Evolutionary conservation across 495 filamentous ascomycete genomes (phyloP).

Genomic region (Neurospora tetrasperma): DNA sequence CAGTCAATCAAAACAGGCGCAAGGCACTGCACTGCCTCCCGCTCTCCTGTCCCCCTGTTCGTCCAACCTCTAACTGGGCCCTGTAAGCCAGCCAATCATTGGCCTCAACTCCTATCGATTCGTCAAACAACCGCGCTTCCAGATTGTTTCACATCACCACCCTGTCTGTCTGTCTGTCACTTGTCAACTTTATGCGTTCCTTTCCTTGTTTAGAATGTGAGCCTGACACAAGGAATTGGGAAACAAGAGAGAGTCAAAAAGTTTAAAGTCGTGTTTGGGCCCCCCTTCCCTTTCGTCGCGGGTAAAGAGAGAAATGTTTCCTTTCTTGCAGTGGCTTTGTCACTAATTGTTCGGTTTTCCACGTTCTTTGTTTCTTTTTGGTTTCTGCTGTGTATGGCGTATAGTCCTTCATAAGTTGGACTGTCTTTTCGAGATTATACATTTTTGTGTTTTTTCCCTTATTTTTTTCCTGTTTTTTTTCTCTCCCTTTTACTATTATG

Average conservation of each 20-base stretch:
- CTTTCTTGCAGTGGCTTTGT: neutral
- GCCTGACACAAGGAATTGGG: neutral
- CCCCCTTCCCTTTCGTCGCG: neutral
- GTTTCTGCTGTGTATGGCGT: no score
- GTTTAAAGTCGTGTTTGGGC: neutral
- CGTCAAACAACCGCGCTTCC: slow-evolving; percentile 3
- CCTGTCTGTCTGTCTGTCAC: neutral
- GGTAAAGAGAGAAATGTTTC: neutral
- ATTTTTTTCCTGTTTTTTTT: no score
- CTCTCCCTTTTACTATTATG: neutral
- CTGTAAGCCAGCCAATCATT: slow-evolving; percentile 2
- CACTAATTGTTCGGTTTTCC: neutral
- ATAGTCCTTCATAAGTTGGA: no score
- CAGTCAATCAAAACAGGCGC: neutral
- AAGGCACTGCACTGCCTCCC: neutral
- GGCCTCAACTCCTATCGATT: neutral
- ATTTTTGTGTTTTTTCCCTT: no score
- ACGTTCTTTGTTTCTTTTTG: no score
- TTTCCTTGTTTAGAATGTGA: neutral
- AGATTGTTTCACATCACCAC: slow-evolving; percentile 2
- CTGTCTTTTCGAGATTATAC: no score
- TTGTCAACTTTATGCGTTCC: neutral
- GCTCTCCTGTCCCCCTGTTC: neutral
- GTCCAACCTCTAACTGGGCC: neutral
- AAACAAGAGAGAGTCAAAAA: no score